These are phyloP conservation scores for Penicillium antarcticum DNA, from an alignment of 495 filamentous ascomycete genomes.

Conservation along the genomic window DNA sequence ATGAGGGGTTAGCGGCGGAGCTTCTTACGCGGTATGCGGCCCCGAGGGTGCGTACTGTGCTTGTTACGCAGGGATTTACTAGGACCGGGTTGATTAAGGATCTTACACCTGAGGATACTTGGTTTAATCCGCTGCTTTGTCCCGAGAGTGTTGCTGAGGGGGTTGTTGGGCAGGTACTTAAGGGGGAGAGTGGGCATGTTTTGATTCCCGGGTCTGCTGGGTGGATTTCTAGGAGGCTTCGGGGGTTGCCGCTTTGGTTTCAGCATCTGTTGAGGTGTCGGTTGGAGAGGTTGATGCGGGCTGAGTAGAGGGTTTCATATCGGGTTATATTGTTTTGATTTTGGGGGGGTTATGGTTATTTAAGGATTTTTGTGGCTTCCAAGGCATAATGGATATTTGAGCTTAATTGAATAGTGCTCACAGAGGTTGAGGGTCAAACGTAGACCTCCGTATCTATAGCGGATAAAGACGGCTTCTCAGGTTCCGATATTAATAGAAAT, in stretches of 20 bases:
- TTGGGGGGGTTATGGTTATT: no score
- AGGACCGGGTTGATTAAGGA: constrained; percentile 60
- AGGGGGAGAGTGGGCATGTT: constrained; percentile 56
- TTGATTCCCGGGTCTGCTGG: constrained; percentile 42
- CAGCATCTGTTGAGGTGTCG: constrained; percentile 30
- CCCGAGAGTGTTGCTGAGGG: constrained; percentile 64
- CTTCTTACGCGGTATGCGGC: constrained; percentile 60
- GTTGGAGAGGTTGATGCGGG: constrained; percentile 32
- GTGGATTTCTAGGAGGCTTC: constrained; percentile 26
- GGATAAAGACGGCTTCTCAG: no score
- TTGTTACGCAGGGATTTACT: constrained; percentile 64
- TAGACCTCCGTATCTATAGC: no score
- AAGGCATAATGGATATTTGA: neutral
- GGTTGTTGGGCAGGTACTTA: constrained; percentile 57
- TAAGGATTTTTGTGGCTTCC: no score
- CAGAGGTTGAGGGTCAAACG: no score
- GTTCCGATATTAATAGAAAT: no score
- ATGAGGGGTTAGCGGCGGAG: constrained; percentile 66
- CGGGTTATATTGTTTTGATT: neutral
- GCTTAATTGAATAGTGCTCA: no score
- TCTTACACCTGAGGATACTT: constrained; percentile 51
- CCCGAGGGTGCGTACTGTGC: constrained; percentile 58
- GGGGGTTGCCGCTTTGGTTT: constrained; percentile 43
- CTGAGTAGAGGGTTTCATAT: constrained; percentile 5
- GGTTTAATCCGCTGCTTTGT: constrained; percentile 53